Evolutionary conservation across 2,329 filamentous ascomycete species (phyloP).

Genomic region (Hypoxylon sp.): DNA sequence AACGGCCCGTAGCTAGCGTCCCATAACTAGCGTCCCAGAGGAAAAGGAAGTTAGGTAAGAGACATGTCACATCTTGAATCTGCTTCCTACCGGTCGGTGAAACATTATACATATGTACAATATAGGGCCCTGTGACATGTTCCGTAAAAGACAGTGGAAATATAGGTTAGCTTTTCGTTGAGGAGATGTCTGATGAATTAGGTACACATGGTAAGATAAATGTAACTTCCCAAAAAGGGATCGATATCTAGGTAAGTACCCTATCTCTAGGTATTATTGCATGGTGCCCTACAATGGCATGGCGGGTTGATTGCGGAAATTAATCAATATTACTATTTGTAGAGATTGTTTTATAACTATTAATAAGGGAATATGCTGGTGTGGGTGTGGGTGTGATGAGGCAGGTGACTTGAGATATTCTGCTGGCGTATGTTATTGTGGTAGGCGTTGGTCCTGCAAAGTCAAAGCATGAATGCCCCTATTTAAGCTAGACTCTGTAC

Average conservation of each 20-base stretch:
- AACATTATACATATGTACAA: background rate
- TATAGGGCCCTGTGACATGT: background rate
- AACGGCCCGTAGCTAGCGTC: background rate
- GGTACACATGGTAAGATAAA: background rate
- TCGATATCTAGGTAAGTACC: too few relatives aligned
- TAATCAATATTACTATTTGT: too few relatives aligned
- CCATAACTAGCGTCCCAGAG: background rate
- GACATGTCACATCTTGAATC: slow-evolving; percentile 4
- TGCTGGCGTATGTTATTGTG: too few relatives aligned
- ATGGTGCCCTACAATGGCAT: too few relatives aligned
- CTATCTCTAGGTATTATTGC: too few relatives aligned
- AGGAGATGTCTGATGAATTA: background rate
- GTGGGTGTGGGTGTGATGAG: background rate
- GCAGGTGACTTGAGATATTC: too few relatives aligned
- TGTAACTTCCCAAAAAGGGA: too few relatives aligned
- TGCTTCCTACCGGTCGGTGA: background rate
- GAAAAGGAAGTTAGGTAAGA: background rate
- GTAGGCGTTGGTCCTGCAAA: too few relatives aligned
- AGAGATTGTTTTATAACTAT: too few relatives aligned
- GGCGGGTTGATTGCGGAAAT: too few relatives aligned
- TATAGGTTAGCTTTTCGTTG: background rate
- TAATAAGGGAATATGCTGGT: background rate
- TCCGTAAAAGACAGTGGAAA: background rate
- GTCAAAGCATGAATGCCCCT: background rate
- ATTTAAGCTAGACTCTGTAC: background rate